Evolutionary conservation across 108 stramenopile species (phyloP).

Genomic region (Epipyxis sp.): DNA sequence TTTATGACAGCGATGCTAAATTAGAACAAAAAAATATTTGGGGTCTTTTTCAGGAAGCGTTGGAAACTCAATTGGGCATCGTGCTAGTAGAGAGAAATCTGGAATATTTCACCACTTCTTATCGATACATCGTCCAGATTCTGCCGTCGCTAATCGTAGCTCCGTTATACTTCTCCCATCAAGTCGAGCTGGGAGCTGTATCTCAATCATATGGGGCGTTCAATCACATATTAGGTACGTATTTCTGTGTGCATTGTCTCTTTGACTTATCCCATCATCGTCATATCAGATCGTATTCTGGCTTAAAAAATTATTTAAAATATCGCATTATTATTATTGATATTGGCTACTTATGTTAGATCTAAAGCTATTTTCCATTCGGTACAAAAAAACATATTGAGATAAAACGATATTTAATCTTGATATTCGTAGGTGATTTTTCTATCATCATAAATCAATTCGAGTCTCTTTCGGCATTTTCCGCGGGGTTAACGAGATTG

Average conservation of each 20-base stretch:
- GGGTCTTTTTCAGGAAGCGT: slow-evolving; percentile 61
- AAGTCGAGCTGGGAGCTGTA: slow-evolving; percentile 83
- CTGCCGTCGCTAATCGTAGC: slow-evolving; percentile 86
- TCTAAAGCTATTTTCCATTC: too few species aligned
- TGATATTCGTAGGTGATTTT: slow-evolving; percentile 74
- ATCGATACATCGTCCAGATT: slow-evolving; percentile 67
- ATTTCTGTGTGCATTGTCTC: too few species aligned
- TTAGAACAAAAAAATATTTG: slow-evolving; percentile 67
- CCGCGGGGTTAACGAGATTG: slow-evolving; percentile 82
- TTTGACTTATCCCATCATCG: too few species aligned
- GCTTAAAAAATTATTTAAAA: too few species aligned
- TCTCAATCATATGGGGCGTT: slow-evolving; percentile 66
- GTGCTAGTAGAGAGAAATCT: slow-evolving; percentile 74
- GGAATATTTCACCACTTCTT: slow-evolving; percentile 83
- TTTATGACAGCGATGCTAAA: slow-evolving; percentile 72
- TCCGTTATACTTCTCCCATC: slow-evolving; percentile 80
- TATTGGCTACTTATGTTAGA: too few species aligned
- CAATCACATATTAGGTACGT: too few species aligned
- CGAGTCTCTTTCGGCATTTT: slow-evolving; percentile 75
- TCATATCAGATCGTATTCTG: too few species aligned
- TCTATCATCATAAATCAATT: slow-evolving; percentile 85
- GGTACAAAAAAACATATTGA: too few species aligned
- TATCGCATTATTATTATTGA: too few species aligned
- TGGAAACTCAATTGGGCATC: slow-evolving; percentile 69
- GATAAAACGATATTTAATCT: too few species aligned